Conservation (phyloP, 1,139 yeast species). For the Zhuliangozyma parablackwelliae region DNA sequence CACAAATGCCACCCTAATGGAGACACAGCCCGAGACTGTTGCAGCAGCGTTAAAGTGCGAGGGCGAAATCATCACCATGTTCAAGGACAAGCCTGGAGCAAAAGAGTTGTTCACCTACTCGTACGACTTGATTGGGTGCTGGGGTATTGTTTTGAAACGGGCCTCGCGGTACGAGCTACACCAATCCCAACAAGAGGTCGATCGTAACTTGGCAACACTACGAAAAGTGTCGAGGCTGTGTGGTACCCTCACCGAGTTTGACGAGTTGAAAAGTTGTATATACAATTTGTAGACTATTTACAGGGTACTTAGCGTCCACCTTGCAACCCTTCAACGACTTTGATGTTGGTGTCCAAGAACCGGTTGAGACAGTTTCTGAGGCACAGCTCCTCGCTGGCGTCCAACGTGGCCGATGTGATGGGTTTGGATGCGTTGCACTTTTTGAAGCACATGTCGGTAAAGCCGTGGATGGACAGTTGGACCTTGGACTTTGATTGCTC, state of each 20-base stretch:
- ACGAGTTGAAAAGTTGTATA: background rate
- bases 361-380: constrained; percentile 78
- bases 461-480: constrained; percentile 78
- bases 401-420: constrained; percentile 50
- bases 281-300: background rate
- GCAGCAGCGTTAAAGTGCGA: constrained; percentile 17
- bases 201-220: no score
- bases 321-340: constrained; percentile 61
- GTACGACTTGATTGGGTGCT: constrained; percentile 32
- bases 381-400: constrained; percentile 63
- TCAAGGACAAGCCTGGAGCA: constrained; percentile 13
- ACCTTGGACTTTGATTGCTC: constrained; percentile 88
- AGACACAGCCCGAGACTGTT: constrained; percentile 7
- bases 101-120: constrained; percentile 22
- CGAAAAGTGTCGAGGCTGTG: no score
- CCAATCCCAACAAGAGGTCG: no score
- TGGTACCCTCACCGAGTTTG: constrained; percentile 2
- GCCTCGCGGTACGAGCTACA: constrained; percentile 5
- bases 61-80: constrained; percentile 10
- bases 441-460: constrained; percentile 87
- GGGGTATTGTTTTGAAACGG: constrained; percentile 18
- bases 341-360: constrained; percentile 82
- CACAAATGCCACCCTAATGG: constrained; percentile 21
- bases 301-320: constrained; percentile 18
- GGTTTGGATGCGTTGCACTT: constrained; percentile 57